phyloP scores from a whole-genome alignment of 2,329 filamentous ascomycete genomes.

The Alternaria infectoria region DNA sequence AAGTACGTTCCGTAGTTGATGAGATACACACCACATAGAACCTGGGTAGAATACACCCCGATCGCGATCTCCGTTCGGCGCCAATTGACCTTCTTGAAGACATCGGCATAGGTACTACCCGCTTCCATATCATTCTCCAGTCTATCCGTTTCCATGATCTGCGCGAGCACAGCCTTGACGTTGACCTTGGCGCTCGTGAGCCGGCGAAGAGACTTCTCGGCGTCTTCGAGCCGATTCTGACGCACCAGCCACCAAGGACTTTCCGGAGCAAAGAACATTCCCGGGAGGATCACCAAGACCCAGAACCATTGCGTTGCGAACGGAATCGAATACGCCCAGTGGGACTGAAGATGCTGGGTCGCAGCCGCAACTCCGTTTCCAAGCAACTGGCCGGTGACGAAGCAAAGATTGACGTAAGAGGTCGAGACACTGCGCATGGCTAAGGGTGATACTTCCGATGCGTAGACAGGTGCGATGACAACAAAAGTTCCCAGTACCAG shows the following conservation, averaged over 20 bases:
- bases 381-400: background rate
- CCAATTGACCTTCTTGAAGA: background rate
- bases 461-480: background rate
- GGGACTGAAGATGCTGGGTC: slow-evolving; percentile 14
- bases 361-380: background rate
- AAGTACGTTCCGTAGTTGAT: slow-evolving; percentile 41
- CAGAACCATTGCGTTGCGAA: slow-evolving; percentile 78
- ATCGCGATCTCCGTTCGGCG: slow-evolving; percentile 71
- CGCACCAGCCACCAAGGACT: slow-evolving; percentile 75
- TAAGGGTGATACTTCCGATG: background rate
- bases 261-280: slow-evolving; percentile 70
- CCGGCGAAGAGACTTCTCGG: slow-evolving; percentile 51
- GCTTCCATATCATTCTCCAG: background rate
- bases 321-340: slow-evolving; percentile 69
- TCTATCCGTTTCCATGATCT: background rate
- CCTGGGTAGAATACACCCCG: slow-evolving; percentile 53
- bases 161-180: background rate
- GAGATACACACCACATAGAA: slow-evolving; percentile 50
- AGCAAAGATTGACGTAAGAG: background rate
- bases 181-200: background rate
- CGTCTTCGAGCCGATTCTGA: slow-evolving; percentile 64
- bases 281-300: slow-evolving; percentile 68
- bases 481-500: background rate
- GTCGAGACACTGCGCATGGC: background rate
- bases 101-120: background rate